Conservation (phyloP, 208 protist species). For the Acanthamoeba lenticulata region DNA sequence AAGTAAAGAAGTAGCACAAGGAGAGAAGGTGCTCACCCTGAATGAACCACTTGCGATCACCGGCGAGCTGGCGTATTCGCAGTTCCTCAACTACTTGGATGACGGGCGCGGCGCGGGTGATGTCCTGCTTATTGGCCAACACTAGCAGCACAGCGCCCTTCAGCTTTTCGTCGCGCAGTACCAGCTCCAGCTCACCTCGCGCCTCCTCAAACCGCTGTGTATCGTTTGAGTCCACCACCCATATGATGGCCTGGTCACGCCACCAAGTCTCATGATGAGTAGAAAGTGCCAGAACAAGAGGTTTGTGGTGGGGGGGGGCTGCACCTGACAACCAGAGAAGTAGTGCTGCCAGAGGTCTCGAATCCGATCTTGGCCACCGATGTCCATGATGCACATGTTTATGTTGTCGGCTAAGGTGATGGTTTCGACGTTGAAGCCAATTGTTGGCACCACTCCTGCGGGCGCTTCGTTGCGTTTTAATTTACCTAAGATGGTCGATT, state of each 20-base stretch:
- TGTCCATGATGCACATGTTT: slow-evolving; percentile 59
- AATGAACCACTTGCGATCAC: slow-evolving; percentile 49
- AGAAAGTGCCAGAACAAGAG: no score
- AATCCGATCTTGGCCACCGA: slow-evolving; percentile 70
- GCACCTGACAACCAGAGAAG: slow-evolving; percentile 76
- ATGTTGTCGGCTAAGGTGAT: slow-evolving; percentile 86
- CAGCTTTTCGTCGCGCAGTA: slow-evolving; percentile 91
- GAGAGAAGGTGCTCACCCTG: background rate
- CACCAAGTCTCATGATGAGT: background rate
- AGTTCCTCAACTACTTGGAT: slow-evolving; percentile 86
- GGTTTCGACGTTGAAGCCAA: slow-evolving; percentile 96
- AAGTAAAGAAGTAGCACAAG: no score
- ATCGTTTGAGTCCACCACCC: slow-evolving; percentile 91
- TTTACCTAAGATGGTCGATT: slow-evolving; percentile 98
- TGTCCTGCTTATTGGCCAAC: slow-evolving; percentile 93
- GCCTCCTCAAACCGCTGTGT: slow-evolving; percentile 87
- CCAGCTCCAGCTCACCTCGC: slow-evolving; percentile 83
- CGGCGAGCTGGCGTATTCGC: background rate
- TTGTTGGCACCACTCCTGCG: slow-evolving; percentile 92
- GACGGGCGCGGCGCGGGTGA: slow-evolving; percentile 87
- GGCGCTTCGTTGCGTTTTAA: slow-evolving; percentile 96
- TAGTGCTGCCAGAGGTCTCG: slow-evolving; percentile 88
- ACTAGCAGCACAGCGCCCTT: slow-evolving; percentile 88
- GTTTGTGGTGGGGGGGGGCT: background rate
- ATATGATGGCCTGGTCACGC: slow-evolving; percentile 89